phyloP scores from a whole-genome alignment of 2,329 filamentous ascomycete species.

The Ascochyta viciae-villosae region DNA sequence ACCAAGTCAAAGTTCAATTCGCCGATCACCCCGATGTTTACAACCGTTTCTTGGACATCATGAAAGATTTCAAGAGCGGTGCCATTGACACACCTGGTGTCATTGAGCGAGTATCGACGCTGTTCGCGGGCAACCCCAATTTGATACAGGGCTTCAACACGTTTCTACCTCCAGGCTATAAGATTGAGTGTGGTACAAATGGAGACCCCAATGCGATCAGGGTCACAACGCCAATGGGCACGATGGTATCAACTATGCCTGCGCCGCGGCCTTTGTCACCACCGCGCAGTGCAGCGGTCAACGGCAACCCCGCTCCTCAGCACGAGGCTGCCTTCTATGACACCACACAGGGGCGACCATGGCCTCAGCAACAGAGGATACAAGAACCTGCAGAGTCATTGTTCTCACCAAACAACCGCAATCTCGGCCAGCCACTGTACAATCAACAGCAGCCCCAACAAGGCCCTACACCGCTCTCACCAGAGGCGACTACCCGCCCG shows the following conservation, averaged over 20 bases:
- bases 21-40: conserved; percentile 97
- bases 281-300: conserved; percentile 58
- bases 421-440: conserved; percentile 50
- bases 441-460: conserved; percentile 44
- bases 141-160: conserved; percentile 98
- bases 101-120: conserved; percentile 92
- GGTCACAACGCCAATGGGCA: conserved; percentile 97
- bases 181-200: conserved; percentile 93
- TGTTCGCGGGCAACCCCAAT: conserved; percentile 94
- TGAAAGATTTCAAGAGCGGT: conserved; percentile 99
- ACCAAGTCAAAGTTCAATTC: conserved; percentile 98
- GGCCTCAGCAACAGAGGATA: conserved; percentile 46
- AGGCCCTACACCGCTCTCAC: conserved; percentile 46
- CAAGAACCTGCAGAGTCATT: conserved; percentile 47
- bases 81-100: conserved; percentile 98
- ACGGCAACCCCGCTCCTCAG: conserved; percentile 61
- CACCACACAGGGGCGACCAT: conserved; percentile 45
- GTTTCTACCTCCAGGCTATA: conserved; percentile 92
- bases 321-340: conserved; percentile 48
- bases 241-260: conserved; percentile 87
- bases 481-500: conserved; percentile 43
- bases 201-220: conserved; percentile 96
- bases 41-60: conserved; percentile 95
- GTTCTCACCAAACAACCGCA: conserved; percentile 55
- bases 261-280: conserved; percentile 55